A percentile compares a stretch with the other conserved stretches of the same genome.
Conservation (phyloP, 1,284 basidiomycete species). For the Ustilago hordei region DNA sequence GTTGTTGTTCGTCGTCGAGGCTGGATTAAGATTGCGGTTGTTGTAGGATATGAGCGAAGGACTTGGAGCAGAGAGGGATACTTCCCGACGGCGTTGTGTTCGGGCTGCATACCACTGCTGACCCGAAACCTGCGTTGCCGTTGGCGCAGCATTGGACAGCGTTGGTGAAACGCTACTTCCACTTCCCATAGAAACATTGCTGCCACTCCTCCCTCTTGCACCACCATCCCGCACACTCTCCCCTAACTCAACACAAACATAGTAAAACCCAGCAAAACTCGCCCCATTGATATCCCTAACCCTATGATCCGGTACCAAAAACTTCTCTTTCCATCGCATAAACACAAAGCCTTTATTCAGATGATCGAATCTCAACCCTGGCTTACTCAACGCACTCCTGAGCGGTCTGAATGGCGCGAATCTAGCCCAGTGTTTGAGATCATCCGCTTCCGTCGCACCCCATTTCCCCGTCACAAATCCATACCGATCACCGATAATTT, state of each 20-base stretch:
- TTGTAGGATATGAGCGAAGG: background rate
- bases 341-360: constrained; percentile 74
- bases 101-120: constrained; percentile 50
- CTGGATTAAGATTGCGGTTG: background rate
- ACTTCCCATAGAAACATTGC: constrained; percentile 26
- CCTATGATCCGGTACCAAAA: constrained; percentile 91
- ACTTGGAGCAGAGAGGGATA: constrained; percentile 29
- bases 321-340: constrained; percentile 97
- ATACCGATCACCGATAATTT: constrained; percentile 63
- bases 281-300: constrained; percentile 95
- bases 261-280: constrained; percentile 86
- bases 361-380: constrained; percentile 56
- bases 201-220: constrained; percentile 26
- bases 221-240: constrained; percentile 25
- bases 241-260: constrained; percentile 80
- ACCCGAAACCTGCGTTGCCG: constrained; percentile 12
- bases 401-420: constrained; percentile 61
- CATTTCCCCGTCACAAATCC: constrained; percentile 65
- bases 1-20: constrained; percentile 5
- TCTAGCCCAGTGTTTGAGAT: constrained; percentile 65
- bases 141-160: background rate
- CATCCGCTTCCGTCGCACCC: constrained; percentile 64
- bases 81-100: constrained; percentile 34
- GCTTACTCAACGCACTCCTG: constrained; percentile 36
- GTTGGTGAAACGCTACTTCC: constrained; percentile 12